Evolutionary conservation across 2,329 filamentous ascomycete genomes (phyloP), one percentile per base, ranked within the genome.

Genomic region (Massarina eburnea): DNA sequence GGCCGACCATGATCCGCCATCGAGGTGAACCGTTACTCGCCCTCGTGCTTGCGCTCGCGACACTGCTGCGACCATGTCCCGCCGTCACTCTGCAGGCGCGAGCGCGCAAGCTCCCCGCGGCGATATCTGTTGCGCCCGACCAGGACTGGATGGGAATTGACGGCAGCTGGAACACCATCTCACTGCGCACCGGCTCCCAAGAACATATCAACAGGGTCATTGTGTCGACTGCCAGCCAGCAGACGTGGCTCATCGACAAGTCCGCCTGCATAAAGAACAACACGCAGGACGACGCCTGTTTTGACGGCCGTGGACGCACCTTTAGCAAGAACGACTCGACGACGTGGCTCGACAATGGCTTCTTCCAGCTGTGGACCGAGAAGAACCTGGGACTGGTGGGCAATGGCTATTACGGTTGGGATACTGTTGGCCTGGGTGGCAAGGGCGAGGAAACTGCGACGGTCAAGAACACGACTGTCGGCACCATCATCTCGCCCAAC

Each of bases 181-280:
- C 74, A 10, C 74, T 91, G 48, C 79, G 73, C 57, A 75, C 80
- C 17, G 83, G 83, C 40, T 73, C 70, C 7, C 79, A 81, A 12
- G 64, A 68, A 19, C 78, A 82, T 59, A 69, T 72, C 44, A 72
- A 83, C 26, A 78, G 80, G 53, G 76, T 84, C 40, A 72, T 81
- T 10, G 76, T 85, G 41, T 89, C 84, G 59, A 90, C 86, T 5
- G 78, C 80, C 10, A 76, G 84, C 33, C 88, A 87, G 27, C 85
- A 89, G 66, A 83, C 85, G 34, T 89, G 86, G 85, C 78, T 82
- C 3, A 73, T 90, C 35, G 51, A 67, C 30, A 76, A 38, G 24
- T 44, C 47, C 34, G 65, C 61, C n/a, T 67, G 64, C 38, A 30
- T 54, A 14, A 34, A 43, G 10, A 57, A 59, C 38, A 35, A 49